Conservation (phyloP, 345 rosid genomes). For the Eucalyptus virginea region DNA sequence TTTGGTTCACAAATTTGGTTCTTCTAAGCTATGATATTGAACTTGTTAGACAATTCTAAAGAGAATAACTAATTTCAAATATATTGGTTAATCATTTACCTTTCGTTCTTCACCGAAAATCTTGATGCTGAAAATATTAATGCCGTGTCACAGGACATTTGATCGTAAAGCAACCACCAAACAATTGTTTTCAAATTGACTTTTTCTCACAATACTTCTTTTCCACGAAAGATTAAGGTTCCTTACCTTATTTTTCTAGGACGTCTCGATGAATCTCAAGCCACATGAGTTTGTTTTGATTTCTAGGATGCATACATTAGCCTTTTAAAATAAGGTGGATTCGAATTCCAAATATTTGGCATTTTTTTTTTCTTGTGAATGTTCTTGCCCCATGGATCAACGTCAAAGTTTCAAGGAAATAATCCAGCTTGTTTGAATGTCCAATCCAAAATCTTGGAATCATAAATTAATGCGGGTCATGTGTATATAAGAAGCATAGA, state of each 20-base stretch:
- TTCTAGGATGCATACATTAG: neutral
- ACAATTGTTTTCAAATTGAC: neutral
- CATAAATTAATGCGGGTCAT: neutral
- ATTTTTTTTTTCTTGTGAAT: neutral
- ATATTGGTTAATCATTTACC: neutral
- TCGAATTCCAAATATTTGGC: neutral
- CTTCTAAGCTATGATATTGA: neutral
- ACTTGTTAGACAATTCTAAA: neutral
- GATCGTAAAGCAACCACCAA: neutral
- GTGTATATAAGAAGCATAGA: neutral
- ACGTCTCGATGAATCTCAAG: neutral
- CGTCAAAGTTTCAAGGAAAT: neutral
- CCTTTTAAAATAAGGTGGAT: neutral
- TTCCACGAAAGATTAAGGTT: neutral
- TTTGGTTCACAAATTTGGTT: neutral
- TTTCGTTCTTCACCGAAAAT: neutral
- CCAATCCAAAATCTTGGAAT: neutral
- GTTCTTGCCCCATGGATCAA: neutral
- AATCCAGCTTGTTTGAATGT: neutral
- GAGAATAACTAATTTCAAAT: neutral
- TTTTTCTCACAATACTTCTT: neutral
- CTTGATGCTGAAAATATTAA: too few species aligned
- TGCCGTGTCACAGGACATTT: neutral
- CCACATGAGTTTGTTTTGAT: neutral
- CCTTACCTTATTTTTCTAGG: neutral